phyloP scores from a whole-genome alignment of 1,284 basidiomycete genomes.

The Wallemia ichthyophaga region DNA sequence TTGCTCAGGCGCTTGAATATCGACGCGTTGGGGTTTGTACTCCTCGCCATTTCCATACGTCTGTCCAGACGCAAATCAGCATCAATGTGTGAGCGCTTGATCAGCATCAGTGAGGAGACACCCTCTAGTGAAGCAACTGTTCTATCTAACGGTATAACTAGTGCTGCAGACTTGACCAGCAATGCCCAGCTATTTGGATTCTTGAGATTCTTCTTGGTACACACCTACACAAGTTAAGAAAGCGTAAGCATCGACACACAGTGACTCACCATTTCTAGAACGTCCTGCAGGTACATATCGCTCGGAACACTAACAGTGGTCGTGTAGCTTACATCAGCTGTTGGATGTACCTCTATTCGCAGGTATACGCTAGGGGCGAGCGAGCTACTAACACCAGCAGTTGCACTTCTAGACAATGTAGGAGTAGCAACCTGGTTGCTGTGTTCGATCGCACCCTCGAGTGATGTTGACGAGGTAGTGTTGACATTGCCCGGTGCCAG shows the following conservation, averaged over 20 bases:
- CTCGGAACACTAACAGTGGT: slow-evolving; percentile 23
- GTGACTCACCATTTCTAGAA: slow-evolving; percentile 33
- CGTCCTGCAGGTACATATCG: slow-evolving; percentile 93
- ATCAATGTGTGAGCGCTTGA: slow-evolving; percentile 44
- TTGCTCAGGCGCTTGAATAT: slow-evolving; percentile 4
- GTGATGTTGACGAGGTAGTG: background rate
- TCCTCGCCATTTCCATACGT: slow-evolving; percentile 21
- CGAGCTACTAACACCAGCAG: slow-evolving; percentile 3
- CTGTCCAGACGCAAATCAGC: slow-evolving; percentile 28
- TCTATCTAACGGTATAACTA: slow-evolving; percentile 75
- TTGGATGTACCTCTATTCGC: slow-evolving; percentile 4
- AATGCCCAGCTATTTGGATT: slow-evolving; percentile 58
- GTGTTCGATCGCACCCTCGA: background rate
- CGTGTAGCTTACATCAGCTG: slow-evolving; percentile 5
- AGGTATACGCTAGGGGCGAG: slow-evolving; percentile 6
- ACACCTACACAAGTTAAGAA: slow-evolving; percentile 22
- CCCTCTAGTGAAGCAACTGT: slow-evolving; percentile 78
- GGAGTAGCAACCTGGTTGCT: background rate
- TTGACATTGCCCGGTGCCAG: background rate
- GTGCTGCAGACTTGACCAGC: slow-evolving; percentile 39
- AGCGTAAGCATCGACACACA: too few relatives aligned
- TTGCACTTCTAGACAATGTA: background rate
- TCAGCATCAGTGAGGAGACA: slow-evolving; percentile 50
- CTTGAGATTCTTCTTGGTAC: slow-evolving; percentile 32
- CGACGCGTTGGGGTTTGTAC: slow-evolving; percentile 70